Evolutionary conservation across 129 eudicot genomes (phyloP).

Genomic region (Helichrysum umbraculigerum): DNA sequence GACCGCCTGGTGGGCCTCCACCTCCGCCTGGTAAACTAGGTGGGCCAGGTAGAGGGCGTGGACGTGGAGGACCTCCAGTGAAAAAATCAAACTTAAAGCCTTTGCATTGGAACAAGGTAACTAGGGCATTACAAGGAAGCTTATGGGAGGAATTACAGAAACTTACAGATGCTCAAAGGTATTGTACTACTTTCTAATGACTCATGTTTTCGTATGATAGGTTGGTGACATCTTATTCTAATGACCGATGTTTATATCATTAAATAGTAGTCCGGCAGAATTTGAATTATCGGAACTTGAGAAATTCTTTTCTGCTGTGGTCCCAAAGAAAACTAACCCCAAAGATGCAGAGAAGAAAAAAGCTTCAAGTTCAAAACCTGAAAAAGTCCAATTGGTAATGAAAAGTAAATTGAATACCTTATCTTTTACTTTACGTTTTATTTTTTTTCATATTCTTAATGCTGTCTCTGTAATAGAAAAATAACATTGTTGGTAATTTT

Average conservation of each 20-base stretch:
- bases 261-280: conserved; percentile 60
- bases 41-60: conserved; percentile 71
- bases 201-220: not conserved
- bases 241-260: conserved; percentile 28
- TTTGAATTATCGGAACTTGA: conserved; percentile 80
- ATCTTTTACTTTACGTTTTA: conserved; percentile 8
- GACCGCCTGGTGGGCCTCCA: conserved; percentile 49
- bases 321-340: conserved; percentile 51
- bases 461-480: not conserved
- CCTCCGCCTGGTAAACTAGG: conserved; percentile 42
- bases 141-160: conserved; percentile 93
- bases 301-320: conserved; percentile 73
- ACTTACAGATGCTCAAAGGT: conserved; percentile 40
- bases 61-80: conserved; percentile 59
- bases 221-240: conserved; percentile 2
- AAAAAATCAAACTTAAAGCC: conserved; percentile 76
- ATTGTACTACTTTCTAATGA: conserved; percentile 15
- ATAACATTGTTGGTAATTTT: not conserved
- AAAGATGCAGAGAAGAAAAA: conserved; percentile 54
- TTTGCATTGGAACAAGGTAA: conserved; percentile 91
- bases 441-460: conserved; percentile 5
- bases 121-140: conserved; percentile 83
- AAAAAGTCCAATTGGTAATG: conserved; percentile 81
- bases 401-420: conserved; percentile 31
- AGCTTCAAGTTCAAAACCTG: conserved; percentile 75